Evolutionary conservation across 73 alveolate genomes (phyloP).

Genomic region (Paramecium caudatum): DNA sequence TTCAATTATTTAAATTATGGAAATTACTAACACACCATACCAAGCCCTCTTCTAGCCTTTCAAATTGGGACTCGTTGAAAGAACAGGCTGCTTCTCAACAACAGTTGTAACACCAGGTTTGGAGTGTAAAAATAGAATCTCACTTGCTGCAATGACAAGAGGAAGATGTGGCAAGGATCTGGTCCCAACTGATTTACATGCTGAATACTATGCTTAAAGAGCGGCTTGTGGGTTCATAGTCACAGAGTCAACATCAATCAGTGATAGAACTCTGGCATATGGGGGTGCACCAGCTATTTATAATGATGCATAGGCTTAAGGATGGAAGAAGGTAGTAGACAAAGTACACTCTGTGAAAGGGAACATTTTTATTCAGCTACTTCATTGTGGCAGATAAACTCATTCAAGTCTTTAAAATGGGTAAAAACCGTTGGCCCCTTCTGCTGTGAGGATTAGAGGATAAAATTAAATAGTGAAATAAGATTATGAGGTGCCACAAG

Average conservation of each 20-base stretch:
- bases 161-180: slow-evolving; percentile 51
- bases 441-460: slow-evolving; percentile 54
- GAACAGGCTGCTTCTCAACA: slow-evolving; percentile 57
- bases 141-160: slow-evolving; percentile 69
- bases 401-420: slow-evolving; percentile 61
- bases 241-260: slow-evolving; percentile 43
- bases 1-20: slow-evolving; percentile 15
- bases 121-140: slow-evolving; percentile 57
- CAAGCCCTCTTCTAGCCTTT: slow-evolving; percentile 60
- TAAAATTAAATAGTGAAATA: slow-evolving; percentile 44
- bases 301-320: slow-evolving; percentile 46
- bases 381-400: slow-evolving; percentile 73
- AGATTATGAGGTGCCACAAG: slow-evolving; percentile 67
- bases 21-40: slow-evolving; percentile 16
- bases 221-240: slow-evolving; percentile 60
- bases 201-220: slow-evolving; percentile 63
- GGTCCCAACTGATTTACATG: slow-evolving; percentile 43
- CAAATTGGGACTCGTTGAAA: slow-evolving; percentile 46
- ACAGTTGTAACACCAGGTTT: slow-evolving; percentile 8
- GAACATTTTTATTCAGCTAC: neutral
- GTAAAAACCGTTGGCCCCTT: slow-evolving; percentile 52
- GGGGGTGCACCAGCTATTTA: slow-evolving; percentile 62
- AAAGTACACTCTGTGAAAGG: slow-evolving; percentile 64
- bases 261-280: slow-evolving; percentile 21
- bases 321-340: slow-evolving; percentile 70